phyloP scores from a whole-genome alignment of 768 basidiomycete genomes.

The Termitomyces sp. region DNA sequence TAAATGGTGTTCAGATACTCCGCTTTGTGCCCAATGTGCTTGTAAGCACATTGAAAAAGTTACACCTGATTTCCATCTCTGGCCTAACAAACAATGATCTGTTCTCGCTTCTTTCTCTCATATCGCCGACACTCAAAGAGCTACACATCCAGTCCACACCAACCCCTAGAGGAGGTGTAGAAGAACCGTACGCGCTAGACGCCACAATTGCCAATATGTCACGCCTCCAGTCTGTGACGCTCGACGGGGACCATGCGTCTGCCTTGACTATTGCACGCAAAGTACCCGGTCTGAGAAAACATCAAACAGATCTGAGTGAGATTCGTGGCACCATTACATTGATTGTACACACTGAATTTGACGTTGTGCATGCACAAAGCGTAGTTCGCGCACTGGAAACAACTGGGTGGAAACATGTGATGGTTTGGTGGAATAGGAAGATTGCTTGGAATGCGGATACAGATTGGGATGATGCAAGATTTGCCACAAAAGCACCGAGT shows the following conservation, averaged over 20 bases:
- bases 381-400: neutral
- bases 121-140: neutral
- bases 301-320: no score
- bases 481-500: neutral
- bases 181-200: constrained; percentile 3
- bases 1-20: neutral
- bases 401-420: constrained; percentile 2
- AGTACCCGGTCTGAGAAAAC: neutral
- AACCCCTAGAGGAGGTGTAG: neutral
- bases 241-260: constrained; percentile 1
- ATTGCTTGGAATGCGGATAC: constrained; percentile 1
- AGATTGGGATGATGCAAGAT: constrained; percentile 1
- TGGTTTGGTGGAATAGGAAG: constrained; percentile 5
- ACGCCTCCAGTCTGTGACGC: neutral
- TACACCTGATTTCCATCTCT: neutral
- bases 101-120: neutral
- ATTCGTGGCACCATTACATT: neutral
- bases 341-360: constrained; percentile 1
- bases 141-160: constrained; percentile 1
- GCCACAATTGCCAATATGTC: neutral
- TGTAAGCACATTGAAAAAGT: neutral
- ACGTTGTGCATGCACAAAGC: neutral
- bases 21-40: neutral
- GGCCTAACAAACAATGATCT: constrained; percentile 1
- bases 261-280: neutral